Base-by-base conservation (phyloP, 2,329 filamentous ascomycete genomes). In the Trichoderma breve region DNA sequence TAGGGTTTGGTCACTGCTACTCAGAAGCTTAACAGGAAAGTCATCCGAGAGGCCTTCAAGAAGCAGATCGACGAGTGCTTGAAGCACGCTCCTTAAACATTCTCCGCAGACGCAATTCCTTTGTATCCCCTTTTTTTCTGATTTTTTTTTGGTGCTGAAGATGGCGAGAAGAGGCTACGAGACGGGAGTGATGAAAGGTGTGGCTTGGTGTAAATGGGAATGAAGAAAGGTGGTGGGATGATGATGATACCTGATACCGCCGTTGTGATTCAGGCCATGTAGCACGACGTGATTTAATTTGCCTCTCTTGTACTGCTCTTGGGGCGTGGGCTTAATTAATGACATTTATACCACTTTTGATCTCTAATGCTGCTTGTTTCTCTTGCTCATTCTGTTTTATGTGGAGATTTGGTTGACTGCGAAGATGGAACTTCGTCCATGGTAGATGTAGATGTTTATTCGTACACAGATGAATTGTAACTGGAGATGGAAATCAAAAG, bases 1-100 rank as follows among this genome's bases (percentile, higher is more conserved):
- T 71, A 89, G 87, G 87, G 87, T 3, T 82, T 89, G 32, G 87
- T 89, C 34, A 90, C 88, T 36, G 88, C 87, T n/a, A 90, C 88
- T 7, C 86, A 89, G 73, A 90, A 90, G 80, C 82, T 89, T 55
- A 89, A 90, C 81, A 84, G 88, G 72, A 83, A 85, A 74, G 82
- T 80, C 30, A 81, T 89, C 61, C 84, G 83, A 75, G 83, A 86
- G 47, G 82, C 80, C 66, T 89, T 87, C 77, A 82, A 83, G 76
- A 82, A 84, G 77, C 82, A 89, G 69, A 88, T 90, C 67, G 77
- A 82, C n/a, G 81, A 82, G 57, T 79, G 78, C 71, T 76, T 83
- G 68, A 81, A 83, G 80, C 75, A 73, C 66, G 61, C 64, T 21
- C 47, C 74, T 39, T 79, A 74, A 75, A 14, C 4, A 15, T 30